Evolutionary conservation across 768 basidiomycete species (phyloP).

Genomic region (Naganishia friedmannii): DNA sequence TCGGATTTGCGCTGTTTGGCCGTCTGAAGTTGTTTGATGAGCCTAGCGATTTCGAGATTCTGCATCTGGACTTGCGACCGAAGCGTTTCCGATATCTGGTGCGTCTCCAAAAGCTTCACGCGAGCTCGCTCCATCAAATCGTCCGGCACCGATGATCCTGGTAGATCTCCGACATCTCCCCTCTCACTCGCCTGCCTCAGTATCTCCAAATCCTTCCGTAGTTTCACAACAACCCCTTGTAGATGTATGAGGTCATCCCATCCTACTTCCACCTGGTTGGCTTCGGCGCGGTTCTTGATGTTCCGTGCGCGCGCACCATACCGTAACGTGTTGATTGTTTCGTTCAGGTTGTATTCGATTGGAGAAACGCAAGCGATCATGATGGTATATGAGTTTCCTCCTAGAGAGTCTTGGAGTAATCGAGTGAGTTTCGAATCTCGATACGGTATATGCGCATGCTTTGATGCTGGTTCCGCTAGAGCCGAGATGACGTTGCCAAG

Average conservation of each 20-base stretch:
- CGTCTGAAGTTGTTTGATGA: slow-evolving; percentile 40
- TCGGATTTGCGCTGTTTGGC: slow-evolving; percentile 6
- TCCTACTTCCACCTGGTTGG: slow-evolving; percentile 92
- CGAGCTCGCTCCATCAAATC: slow-evolving; percentile 70
- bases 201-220: slow-evolving; percentile 79
- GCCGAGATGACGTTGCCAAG: slow-evolving; percentile 98
- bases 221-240: slow-evolving; percentile 75
- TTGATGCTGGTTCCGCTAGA: slow-evolving; percentile 86
- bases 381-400: slow-evolving; percentile 94
- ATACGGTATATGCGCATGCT: slow-evolving; percentile 89
- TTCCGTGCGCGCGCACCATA: slow-evolving; percentile 96
- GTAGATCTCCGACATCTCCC: slow-evolving; percentile 29
- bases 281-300: slow-evolving; percentile 88
- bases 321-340: slow-evolving; percentile 76
- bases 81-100: slow-evolving; percentile 33
- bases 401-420: slow-evolving; percentile 90
- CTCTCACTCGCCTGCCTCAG: slow-evolving; percentile 66
- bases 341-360: slow-evolving; percentile 88
- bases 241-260: slow-evolving; percentile 99
- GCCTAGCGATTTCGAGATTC: slow-evolving; percentile 43
- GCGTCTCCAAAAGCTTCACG: slow-evolving; percentile 67
- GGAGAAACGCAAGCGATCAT: slow-evolving; percentile 99
- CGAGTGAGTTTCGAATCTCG: slow-evolving; percentile 98
- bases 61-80: slow-evolving; percentile 44
- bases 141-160: slow-evolving; percentile 16